These are phyloP conservation scores for Laguncularia racemosa DNA, from an alignment of 345 rosid species.

Conservation along the genomic window DNA sequence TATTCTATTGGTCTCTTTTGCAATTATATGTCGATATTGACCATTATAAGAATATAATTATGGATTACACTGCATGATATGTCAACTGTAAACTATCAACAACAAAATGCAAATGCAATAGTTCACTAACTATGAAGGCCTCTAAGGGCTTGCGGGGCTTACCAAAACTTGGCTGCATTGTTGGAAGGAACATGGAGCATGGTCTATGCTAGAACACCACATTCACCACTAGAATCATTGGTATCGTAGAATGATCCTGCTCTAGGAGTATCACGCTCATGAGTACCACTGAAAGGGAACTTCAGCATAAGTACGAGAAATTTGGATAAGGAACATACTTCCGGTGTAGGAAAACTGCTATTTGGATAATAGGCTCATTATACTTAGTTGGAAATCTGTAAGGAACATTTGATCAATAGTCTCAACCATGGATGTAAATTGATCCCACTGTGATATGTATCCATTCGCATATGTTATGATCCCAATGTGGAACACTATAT, in stretches of 20 bases:
- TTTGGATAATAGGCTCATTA: neutral
- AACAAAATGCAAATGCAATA: neutral
- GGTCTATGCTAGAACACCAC: slow-evolving; percentile 45
- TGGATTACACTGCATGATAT: no score
- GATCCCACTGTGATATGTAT: slow-evolving; percentile 85
- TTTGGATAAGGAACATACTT: no score
- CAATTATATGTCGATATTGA: no score
- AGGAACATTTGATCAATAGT: slow-evolving; percentile 52
- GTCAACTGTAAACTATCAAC: neutral
- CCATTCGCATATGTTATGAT: slow-evolving; percentile 65
- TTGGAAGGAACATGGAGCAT: slow-evolving; percentile 44
- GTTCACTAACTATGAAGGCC: neutral
- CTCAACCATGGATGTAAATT: slow-evolving; percentile 74
- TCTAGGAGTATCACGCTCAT: slow-evolving; percentile 71
- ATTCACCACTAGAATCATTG: slow-evolving; percentile 47
- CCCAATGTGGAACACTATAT: slow-evolving; percentile 72
- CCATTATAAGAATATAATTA: no score
- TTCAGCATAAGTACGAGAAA: slow-evolving; percentile 1
- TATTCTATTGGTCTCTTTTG: no score
- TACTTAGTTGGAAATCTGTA: slow-evolving; percentile 58
- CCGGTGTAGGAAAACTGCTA: neutral
- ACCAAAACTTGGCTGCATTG: slow-evolving; percentile 64
- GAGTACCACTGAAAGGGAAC: slow-evolving; percentile 46
- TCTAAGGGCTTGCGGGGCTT: neutral
- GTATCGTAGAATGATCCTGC: slow-evolving; percentile 48